Base-by-base conservation (phyloP, 2,329 filamentous ascomycete species). In the Fusarium duplospermum region DNA sequence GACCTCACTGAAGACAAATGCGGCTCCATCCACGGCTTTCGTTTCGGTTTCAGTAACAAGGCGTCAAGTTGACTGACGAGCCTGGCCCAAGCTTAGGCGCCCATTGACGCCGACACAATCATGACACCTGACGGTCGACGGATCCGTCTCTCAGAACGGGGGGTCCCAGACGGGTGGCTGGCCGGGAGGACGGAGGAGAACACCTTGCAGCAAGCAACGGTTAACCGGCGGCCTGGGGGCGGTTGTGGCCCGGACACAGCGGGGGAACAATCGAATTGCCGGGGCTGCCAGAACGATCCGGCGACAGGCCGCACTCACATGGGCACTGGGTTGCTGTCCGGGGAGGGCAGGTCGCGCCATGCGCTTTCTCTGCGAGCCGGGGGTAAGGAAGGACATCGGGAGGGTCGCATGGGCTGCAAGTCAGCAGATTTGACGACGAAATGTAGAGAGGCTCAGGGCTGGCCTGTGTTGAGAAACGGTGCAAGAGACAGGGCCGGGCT, bases 351-450 rank as follows among this genome's bases (percentile, higher is more conserved):
- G 69, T 64, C 69, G 67, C 58, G 69, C 63, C 67, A 57, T 67
- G 64, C 65, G 67, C 66, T 47, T 50, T 67, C 45, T 52, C 47
- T 67, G 27, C 36, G 27, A 54, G 45, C 42, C 60, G 36, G 69
- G 59, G 54, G 58, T 18, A 27, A 58, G 54, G 63, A 64, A 47
- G 33, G 38, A 35, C 27, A 50, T 58, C 47, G 61, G 54, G 57
- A 72, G 69, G 72, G 71, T 77, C 71, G 73, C 75, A 77, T 76
- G 61, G 71, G 52, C 29, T 73, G 62, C 66, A 67, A 78, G 73
- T 76, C 77, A 78, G 72, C 74, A 76, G 77, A 67, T 78, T 74
- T 60, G 67, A 67, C 27, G 56, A 65, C 62, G 27, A 18, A 70
- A 56, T 57, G 66, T 35, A 64, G 64, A 69, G 62, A 52, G 47